phyloP scores from a whole-genome alignment of 2,329 filamentous ascomycete species.

The Verticillium tricorpus region DNA sequence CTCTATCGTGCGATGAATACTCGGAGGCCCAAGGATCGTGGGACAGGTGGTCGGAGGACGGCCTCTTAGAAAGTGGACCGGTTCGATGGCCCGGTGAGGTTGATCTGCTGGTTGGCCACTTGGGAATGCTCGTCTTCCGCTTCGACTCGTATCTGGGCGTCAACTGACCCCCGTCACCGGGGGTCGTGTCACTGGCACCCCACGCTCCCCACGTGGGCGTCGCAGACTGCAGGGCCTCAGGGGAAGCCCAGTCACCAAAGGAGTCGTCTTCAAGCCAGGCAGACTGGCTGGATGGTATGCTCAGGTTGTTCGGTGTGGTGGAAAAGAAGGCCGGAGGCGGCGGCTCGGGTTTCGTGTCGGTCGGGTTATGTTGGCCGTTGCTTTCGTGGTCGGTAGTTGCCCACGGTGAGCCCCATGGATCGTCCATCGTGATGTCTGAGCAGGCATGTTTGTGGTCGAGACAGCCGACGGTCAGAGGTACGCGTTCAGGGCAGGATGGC shows the following conservation, averaged over 20 bases:
- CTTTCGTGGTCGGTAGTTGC: constrained; percentile 37
- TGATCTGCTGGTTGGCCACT: constrained; percentile 33
- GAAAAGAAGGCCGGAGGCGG: constrained; percentile 38
- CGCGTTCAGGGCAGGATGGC: not conserved
- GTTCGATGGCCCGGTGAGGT: constrained; percentile 28
- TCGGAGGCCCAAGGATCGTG: constrained; percentile 38
- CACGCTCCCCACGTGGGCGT: constrained; percentile 25
- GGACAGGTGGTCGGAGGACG: constrained; percentile 28
- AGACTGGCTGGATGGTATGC: constrained; percentile 24
- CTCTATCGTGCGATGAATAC: constrained; percentile 16
- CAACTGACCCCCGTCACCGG: constrained; percentile 15
- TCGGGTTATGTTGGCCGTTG: constrained; percentile 18
- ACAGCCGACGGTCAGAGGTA: not conserved
- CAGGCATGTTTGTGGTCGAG: not conserved
- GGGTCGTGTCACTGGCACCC: constrained; percentile 11
- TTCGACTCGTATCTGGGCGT: constrained; percentile 25
- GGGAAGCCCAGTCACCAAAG: constrained; percentile 32
- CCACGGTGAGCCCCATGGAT: constrained; percentile 62
- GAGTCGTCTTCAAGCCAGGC: constrained; percentile 36
- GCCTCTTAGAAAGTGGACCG: constrained; percentile 23
- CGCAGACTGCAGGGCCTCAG: constrained; percentile 18
- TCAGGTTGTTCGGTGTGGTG: constrained; percentile 17
- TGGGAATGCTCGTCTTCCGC: constrained; percentile 30
- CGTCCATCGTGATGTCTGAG: constrained; percentile 41
- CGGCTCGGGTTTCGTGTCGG: constrained; percentile 31